These are phyloP conservation scores for Alternaria sp. DNA, from an alignment of 2,329 filamentous ascomycete genomes.

Conservation along the genomic window DNA sequence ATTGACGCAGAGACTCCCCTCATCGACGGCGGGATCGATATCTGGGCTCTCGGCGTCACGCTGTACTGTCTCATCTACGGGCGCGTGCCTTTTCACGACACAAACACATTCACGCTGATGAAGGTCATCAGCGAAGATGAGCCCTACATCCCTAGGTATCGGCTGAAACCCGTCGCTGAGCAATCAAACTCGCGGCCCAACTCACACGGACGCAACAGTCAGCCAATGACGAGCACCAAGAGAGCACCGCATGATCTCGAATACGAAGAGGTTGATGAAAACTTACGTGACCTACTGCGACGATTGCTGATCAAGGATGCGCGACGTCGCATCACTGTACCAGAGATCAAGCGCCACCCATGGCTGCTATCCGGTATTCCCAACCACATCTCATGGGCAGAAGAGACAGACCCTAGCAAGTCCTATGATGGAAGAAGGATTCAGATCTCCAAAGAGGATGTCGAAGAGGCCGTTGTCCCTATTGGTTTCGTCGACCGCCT, in stretches of 20 bases:
- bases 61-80: slow-evolving; percentile 95
- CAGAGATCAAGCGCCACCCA: slow-evolving; percentile 90
- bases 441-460: slow-evolving; percentile 89
- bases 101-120: slow-evolving; percentile 92
- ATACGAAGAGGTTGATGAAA: slow-evolving; percentile 85
- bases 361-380: slow-evolving; percentile 85
- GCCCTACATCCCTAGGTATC: slow-evolving; percentile 83
- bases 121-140: slow-evolving; percentile 89
- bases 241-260: slow-evolving; percentile 78
- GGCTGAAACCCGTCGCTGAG: slow-evolving; percentile 74
- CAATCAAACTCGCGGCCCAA: slow-evolving; percentile 53
- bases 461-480: slow-evolving; percentile 88
- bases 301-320: slow-evolving; percentile 90
- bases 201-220: slow-evolving; percentile 55
- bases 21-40: slow-evolving; percentile 91
- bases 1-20: slow-evolving; percentile 69
- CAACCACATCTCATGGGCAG: slow-evolving; percentile 82
- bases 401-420: slow-evolving; percentile 85
- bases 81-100: slow-evolving; percentile 88
- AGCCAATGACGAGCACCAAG: slow-evolving; percentile 68
- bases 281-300: slow-evolving; percentile 77
- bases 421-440: slow-evolving; percentile 83
- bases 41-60: slow-evolving; percentile 96
- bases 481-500: slow-evolving; percentile 87
- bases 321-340: slow-evolving; percentile 82